A percentile compares a stretch with the other conserved stretches of the same genome.
Conservation (phyloP, 352 stramenopile genomes). For the Globisporangium yorkense region DNA sequence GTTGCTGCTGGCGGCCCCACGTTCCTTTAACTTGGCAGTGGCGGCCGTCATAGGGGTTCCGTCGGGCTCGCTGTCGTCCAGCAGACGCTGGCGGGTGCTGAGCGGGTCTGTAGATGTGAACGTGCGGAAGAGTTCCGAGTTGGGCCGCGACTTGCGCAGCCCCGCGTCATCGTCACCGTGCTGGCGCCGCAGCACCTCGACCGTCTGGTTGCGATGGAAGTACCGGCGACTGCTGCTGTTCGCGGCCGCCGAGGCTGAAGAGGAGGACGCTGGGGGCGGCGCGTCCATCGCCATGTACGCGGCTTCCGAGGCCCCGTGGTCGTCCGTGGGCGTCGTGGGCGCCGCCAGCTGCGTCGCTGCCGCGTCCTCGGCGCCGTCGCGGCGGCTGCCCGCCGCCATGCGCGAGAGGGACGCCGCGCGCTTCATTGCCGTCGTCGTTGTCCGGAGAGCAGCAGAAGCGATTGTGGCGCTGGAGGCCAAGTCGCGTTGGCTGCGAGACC, state of each 20-base stretch:
- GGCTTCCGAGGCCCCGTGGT: slow-evolving; percentile 1
- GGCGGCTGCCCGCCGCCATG: background rate
- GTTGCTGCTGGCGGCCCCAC: slow-evolving; percentile 1
- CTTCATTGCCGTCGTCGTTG: background rate
- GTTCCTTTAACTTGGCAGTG: slow-evolving; percentile 9
- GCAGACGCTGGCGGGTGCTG: slow-evolving; percentile 45
- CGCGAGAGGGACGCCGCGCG: background rate
- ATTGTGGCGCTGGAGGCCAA: background rate
- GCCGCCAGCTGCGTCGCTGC: too few relatives aligned
- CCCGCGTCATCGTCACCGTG: slow-evolving; percentile 14
- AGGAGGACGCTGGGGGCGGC: slow-evolving; percentile 4
- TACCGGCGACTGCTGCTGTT: slow-evolving; percentile 19
- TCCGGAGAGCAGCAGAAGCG: background rate
- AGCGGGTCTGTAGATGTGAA: slow-evolving; percentile 61
- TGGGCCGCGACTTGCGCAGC: slow-evolving; percentile 36
- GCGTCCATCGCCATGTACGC: slow-evolving; percentile 16
- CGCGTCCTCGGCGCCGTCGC: background rate
- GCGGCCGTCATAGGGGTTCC: slow-evolving; percentile 4
- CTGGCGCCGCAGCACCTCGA: slow-evolving; percentile 53
- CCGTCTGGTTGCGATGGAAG: slow-evolving; percentile 72
- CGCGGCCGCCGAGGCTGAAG: background rate
- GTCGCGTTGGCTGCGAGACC: too few relatives aligned
- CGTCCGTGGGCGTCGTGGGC: background rate
- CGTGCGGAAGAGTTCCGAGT: slow-evolving; percentile 67
- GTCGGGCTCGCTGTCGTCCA: slow-evolving; percentile 39